Percentiles rank a stretch among this genome's conserved stretches.
phyloP scores from a whole-genome alignment of 176 grass and related monocot species.

The Musa beccarii region DNA sequence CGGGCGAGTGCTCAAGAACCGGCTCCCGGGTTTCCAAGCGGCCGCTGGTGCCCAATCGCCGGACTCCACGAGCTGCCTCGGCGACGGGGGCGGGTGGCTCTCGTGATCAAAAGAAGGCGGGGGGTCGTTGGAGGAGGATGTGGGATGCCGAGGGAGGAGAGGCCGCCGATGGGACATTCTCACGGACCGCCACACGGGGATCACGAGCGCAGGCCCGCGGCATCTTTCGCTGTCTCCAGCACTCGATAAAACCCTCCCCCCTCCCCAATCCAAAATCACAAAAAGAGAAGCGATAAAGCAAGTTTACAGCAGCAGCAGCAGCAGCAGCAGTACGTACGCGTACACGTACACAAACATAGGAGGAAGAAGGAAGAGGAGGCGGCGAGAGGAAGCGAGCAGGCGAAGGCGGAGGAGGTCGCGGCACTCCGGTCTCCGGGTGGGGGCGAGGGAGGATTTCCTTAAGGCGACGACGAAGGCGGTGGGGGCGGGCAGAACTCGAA shows the following conservation, averaged over 20 bases:
- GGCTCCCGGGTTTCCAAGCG: neutral
- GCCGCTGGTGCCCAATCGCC: neutral
- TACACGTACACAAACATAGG: neutral
- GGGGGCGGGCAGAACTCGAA: neutral
- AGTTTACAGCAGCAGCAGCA: neutral
- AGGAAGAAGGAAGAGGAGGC: constrained; percentile 6
- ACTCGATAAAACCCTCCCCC: neutral
- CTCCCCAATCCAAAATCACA: neutral
- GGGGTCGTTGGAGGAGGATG: neutral
- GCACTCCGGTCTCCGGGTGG: neutral
- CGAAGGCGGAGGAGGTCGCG: neutral
- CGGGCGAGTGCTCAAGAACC: neutral
- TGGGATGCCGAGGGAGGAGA: neutral
- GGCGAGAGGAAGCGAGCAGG: constrained; percentile 3
- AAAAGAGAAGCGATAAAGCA: neutral
- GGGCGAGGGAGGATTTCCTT: neutral
- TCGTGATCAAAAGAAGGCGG: neutral
- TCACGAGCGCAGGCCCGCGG: constrained; percentile 11
- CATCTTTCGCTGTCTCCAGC: constrained; percentile 9
- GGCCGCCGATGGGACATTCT: constrained; percentile 17
- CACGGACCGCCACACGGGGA: constrained; percentile 14
- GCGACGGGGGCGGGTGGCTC: neutral
- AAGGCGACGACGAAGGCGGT: neutral
- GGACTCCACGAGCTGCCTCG: neutral
- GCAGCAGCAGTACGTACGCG: too few species aligned